Conservation (phyloP, 1,139 yeast species). For the Protomyces arabidopsidicola region DNA sequence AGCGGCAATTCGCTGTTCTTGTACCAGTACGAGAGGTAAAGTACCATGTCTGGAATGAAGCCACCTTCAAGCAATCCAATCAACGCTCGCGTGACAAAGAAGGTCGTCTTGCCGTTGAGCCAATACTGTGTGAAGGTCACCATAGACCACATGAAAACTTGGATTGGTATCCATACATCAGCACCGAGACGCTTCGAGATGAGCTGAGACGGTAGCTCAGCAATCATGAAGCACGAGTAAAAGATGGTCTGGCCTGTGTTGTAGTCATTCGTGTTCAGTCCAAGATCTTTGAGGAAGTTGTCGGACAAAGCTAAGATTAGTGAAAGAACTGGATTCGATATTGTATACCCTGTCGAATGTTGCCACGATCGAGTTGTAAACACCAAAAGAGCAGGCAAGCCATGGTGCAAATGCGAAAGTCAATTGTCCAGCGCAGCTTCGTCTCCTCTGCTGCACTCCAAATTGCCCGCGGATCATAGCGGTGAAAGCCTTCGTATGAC, state of each 20-base stretch:
- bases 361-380: slow-evolving; percentile 52
- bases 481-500: slow-evolving; percentile 49
- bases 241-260: slow-evolving; percentile 49
- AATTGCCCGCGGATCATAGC: slow-evolving; percentile 48
- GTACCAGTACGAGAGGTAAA: slow-evolving; percentile 47
- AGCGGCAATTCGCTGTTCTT: slow-evolving; percentile 37
- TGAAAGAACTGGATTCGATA: no score
- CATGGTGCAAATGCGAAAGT: slow-evolving; percentile 46
- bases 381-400: slow-evolving; percentile 51
- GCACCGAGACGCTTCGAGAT: slow-evolving; percentile 53
- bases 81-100: slow-evolving; percentile 39
- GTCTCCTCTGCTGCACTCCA: slow-evolving; percentile 50
- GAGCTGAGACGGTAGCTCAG: slow-evolving; percentile 55
- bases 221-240: slow-evolving; percentile 45
- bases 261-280: slow-evolving; percentile 48
- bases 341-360: slow-evolving; percentile 41
- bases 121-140: slow-evolving; percentile 49
- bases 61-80: slow-evolving; percentile 24
- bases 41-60: slow-evolving; percentile 49
- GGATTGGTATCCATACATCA: slow-evolving; percentile 53
- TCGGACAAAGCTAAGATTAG: slow-evolving; percentile 44
- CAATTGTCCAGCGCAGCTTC: slow-evolving; percentile 45
- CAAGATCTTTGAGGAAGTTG: slow-evolving; percentile 46
- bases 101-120: slow-evolving; percentile 42
- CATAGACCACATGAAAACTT: slow-evolving; percentile 50